phyloP scores from a whole-genome alignment of 2,329 filamentous ascomycete genomes.

The Piedraia hortae region DNA sequence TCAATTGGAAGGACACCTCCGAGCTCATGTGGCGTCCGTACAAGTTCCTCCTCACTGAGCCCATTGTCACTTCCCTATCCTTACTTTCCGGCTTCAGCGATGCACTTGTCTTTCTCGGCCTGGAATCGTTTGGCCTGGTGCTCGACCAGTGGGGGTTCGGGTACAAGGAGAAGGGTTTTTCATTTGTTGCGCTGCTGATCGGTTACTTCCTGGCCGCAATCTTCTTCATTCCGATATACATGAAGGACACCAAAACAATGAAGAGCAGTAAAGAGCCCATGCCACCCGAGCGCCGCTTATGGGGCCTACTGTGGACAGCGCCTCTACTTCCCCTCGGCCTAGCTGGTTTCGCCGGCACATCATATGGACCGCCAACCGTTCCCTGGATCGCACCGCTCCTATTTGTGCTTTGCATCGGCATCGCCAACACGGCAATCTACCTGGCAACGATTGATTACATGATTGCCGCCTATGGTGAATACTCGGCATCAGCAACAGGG shows the following conservation, averaged over 20 bases:
- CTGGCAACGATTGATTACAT: slow-evolving; percentile 27
- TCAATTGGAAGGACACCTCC: slow-evolving; percentile 15
- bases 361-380: slow-evolving; percentile 27
- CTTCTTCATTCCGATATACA: slow-evolving; percentile 25
- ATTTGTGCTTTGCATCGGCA: slow-evolving; percentile 36
- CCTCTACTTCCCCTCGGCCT: slow-evolving; percentile 37
- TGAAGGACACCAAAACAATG: slow-evolving; percentile 17
- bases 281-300: slow-evolving; percentile 34
- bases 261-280: slow-evolving; percentile 21
- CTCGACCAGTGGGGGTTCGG: slow-evolving; percentile 34
- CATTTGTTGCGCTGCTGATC: slow-evolving; percentile 22
- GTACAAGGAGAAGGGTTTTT: slow-evolving; percentile 22
- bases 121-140: slow-evolving; percentile 41
- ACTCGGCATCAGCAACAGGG: slow-evolving; percentile 46
- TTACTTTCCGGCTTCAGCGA: slow-evolving; percentile 47
- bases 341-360: slow-evolving; percentile 42
- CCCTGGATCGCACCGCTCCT: slow-evolving; percentile 43
- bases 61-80: slow-evolving; percentile 43
- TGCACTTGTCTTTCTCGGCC: slow-evolving; percentile 51
- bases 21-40: slow-evolving; percentile 36
- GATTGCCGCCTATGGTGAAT: slow-evolving; percentile 44
- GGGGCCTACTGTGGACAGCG: slow-evolving; percentile 33
- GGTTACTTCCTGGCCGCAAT: slow-evolving; percentile 37
- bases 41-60: slow-evolving; percentile 45
- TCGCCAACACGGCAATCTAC: slow-evolving; percentile 29